Evolutionary conservation across 2,329 filamentous ascomycete species (phyloP).

Genomic region (Curvularia verruculosa): DNA sequence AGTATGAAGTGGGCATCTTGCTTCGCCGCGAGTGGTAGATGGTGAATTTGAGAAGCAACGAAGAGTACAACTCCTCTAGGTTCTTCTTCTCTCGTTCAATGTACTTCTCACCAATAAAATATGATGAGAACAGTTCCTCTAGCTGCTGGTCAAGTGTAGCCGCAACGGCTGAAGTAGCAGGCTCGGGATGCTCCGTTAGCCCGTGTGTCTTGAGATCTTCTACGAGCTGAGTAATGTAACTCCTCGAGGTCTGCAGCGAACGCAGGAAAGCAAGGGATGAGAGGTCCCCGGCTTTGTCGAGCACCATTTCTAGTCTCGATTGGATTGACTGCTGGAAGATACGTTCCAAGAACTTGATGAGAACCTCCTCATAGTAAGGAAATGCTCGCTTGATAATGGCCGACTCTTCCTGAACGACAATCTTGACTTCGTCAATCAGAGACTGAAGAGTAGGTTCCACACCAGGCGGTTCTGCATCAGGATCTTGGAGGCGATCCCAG

Average conservation of each 20-base stretch:
- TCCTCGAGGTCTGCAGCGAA: slow-evolving; percentile 86
- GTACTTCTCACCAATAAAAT: slow-evolving; percentile 69
- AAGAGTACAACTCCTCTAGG: slow-evolving; percentile 84
- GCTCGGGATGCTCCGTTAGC: slow-evolving; percentile 91
- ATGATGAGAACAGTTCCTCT: slow-evolving; percentile 70
- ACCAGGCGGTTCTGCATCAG: slow-evolving; percentile 87
- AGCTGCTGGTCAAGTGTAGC: slow-evolving; percentile 71
- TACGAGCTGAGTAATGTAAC: slow-evolving; percentile 83
- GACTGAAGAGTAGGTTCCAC: slow-evolving; percentile 93
- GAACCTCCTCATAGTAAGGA: slow-evolving; percentile 91
- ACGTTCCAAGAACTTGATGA: slow-evolving; percentile 90
- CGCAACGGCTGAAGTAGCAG: slow-evolving; percentile 83
- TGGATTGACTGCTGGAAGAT: slow-evolving; percentile 99
- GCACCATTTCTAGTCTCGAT: slow-evolving; percentile 90
- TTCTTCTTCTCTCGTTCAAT: slow-evolving; percentile 69
- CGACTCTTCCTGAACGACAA: slow-evolving; percentile 96
- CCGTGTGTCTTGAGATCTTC: slow-evolving; percentile 95
- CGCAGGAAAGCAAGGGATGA: slow-evolving; percentile 91
- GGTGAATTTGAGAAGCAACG: slow-evolving; percentile 92
- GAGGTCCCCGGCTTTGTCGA: slow-evolving; percentile 91
- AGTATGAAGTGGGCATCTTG: slow-evolving; percentile 88
- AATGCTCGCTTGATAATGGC: slow-evolving; percentile 96
- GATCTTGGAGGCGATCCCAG: slow-evolving; percentile 93
- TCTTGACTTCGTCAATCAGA: slow-evolving; percentile 89
- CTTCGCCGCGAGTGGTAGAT: slow-evolving; percentile 90